Base-by-base conservation (phyloP, 164 flowering plant species). In the Saururus chinensis region DNA sequence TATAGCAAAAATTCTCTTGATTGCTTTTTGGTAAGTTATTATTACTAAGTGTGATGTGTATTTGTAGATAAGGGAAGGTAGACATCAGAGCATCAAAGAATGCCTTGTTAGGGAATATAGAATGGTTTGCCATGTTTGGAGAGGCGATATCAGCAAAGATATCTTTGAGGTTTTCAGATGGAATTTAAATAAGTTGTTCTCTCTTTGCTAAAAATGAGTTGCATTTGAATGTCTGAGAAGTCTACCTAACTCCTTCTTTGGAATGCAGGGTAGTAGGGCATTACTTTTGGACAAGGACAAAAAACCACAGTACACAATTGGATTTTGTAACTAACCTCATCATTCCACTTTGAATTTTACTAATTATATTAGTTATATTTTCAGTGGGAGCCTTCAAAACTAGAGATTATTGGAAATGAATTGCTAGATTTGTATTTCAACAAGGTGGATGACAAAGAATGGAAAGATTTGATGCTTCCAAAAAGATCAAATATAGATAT, bases 61-160 rank as follows among this genome's bases (percentile, higher is more conserved):
- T n/a, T n/a, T n/a, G n/a, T 87, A 93, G 99, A 83, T 93, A 30
- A 83, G 97, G 78, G 89, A 82, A 80, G 96, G 97, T 9, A 79
- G 97, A 74, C 79, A 85, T 21, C 89, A 84, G 72, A 89, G 91
- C 56, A 67, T 93, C 61, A 95, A 89, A 37, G 83, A 80, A 68
- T 93, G 99, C 76, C 91, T 90, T 66, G 64, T 74, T 22, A 81
- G 85, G 7, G 97, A 93, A 54, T 90, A 81, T 70, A 80, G 99
- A 71, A 83, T 90, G 82, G 81, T 76, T 61, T 85, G 87, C 64
- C 88, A 84, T 75, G 85, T 83, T 51, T 37, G 88, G 80, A 66
- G 59, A 60, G 84, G 86, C 67, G 80, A 87, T 57, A 60, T 85
- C 66, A 87, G 92, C 93, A 85, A 60, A 40, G 78, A 75, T 56